Evolutionary conservation across 805 yeast genomes (phyloP), one percentile per base, ranked within the genome.

Genomic region (Suhomyces vadensis): DNA sequence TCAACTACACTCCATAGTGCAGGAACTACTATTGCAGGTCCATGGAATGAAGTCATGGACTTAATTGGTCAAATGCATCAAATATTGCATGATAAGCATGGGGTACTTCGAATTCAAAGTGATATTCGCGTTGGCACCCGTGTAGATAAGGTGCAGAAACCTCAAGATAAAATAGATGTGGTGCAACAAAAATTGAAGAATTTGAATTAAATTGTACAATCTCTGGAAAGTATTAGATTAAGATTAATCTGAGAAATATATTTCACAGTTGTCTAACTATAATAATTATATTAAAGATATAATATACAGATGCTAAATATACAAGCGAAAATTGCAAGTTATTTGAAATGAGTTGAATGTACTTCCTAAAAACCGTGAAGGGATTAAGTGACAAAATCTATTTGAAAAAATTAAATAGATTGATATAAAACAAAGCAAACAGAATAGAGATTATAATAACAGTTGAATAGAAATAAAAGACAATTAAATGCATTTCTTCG

Each of bases 1-100:
- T 73, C 81, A 39, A 81, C 84, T 49, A 81, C 87, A 1, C 69
- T 89, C 47, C 97, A 89, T 64, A 85, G 95, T 53, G 97, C 97
- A 2, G 97, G 97, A 3, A 89, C 96, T 5, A 88, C 96, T 1
- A 82, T 85, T 53, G 85, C 86, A 55, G 97, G 97, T 1, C 90
- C 89, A n/a, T 90, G 96, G 96, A 81, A 82, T 56, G 90, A 85
- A 43, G 96, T 90, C 1, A 84, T 82, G 81, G 79, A 74, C 25
- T 65, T 87, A 42, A 84, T 89, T 54, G 96, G 96, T 6, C 77
- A 79, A 52, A 67, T 88, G 54, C 97, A 89, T 57, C 82, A 83
- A 56, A 70, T 71, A 36, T 76, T 87, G 42, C 97, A 89, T 57
- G 52, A 54, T 6, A 73, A 73, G 3, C 71, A 77, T 52, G 95